phyloP scores from a whole-genome alignment of 1,139 yeast species.

The Hyphopichia pseudoburtonii region DNA sequence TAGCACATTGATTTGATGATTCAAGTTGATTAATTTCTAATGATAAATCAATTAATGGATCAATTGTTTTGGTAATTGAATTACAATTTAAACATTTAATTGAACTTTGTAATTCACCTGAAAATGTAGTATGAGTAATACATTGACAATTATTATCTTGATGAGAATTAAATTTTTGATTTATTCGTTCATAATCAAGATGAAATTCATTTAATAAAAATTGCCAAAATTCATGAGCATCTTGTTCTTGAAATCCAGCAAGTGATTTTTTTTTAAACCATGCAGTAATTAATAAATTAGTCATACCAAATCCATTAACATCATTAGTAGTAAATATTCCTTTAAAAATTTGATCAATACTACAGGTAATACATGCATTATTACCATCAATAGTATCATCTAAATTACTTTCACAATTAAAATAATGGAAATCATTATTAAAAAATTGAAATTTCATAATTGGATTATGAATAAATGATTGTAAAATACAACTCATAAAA shows the following conservation, averaged over 20 bases:
- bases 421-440: conserved; percentile 57
- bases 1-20: conserved; percentile 16
- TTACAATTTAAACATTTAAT: conserved; percentile 73
- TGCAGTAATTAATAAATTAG: conserved; percentile 70
- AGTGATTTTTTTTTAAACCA: conserved; percentile 82
- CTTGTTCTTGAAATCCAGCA: conserved; percentile 96
- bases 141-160: conserved; percentile 57
- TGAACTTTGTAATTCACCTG: conserved; percentile 72
- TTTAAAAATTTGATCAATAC: conserved; percentile 73
- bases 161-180: conserved; percentile 9
- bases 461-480: conserved; percentile 86
- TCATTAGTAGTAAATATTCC: conserved; percentile 57
- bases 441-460: conserved; percentile 74
- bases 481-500: conserved; percentile 88
- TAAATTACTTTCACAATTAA: conserved; percentile 32
- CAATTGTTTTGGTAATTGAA: conserved; percentile 65
- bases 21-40: conserved; percentile 55
- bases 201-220: conserved; percentile 85
- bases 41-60: conserved; percentile 89
- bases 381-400: conserved; percentile 32
- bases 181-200: conserved; percentile 39
- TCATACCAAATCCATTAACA: conserved; percentile 71
- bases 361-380: conserved; percentile 75
- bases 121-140: conserved; percentile 75
- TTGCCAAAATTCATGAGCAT: conserved; percentile 97